These are phyloP conservation scores for Diaporthe eres DNA, from an alignment of 2,329 filamentous ascomycete species.

Conservation along the genomic window DNA sequence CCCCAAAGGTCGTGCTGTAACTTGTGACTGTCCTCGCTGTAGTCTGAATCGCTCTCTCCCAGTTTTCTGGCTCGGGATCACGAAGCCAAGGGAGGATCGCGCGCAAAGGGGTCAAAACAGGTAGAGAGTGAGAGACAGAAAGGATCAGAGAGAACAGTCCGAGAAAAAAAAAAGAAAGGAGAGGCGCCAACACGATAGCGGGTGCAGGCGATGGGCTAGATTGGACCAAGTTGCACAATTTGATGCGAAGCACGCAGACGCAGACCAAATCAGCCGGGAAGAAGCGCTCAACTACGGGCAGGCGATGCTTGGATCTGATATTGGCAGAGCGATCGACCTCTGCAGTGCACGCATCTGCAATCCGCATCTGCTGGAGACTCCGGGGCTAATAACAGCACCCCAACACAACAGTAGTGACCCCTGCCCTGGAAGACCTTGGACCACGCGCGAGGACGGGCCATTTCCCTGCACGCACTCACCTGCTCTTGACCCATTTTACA, in stretches of 20 bases:
- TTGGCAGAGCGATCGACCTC: slow-evolving; percentile 29
- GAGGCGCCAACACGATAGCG: slow-evolving; percentile 2
- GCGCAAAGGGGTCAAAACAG: neutral
- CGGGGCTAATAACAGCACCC: neutral
- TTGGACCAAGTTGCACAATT: slow-evolving; percentile 30
- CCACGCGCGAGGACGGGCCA: slow-evolving; percentile 8
- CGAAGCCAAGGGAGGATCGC: too few species aligned
- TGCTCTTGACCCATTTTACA: neutral
- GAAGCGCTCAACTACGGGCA: slow-evolving; percentile 9
- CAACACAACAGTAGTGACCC: neutral
- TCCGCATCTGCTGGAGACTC: neutral
- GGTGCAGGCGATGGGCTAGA: slow-evolving; percentile 5
- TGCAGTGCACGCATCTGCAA: slow-evolving; percentile 13
- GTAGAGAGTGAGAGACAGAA: neutral
- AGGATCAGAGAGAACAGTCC: neutral
- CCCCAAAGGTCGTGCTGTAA: neutral
- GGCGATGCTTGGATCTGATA: slow-evolving; percentile 30
- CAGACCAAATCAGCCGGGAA: slow-evolving; percentile 7
- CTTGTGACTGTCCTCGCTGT: neutral
- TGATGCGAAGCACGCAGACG: slow-evolving; percentile 14
- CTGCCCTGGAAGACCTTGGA: slow-evolving; percentile 4
- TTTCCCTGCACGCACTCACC: slow-evolving; percentile 4
- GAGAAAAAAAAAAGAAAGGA: neutral
- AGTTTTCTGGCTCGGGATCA: neutral
- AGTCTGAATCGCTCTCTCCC: neutral